Conservation (phyloP, 768 basidiomycete genomes). For the Astraeus odoratus region DNA sequence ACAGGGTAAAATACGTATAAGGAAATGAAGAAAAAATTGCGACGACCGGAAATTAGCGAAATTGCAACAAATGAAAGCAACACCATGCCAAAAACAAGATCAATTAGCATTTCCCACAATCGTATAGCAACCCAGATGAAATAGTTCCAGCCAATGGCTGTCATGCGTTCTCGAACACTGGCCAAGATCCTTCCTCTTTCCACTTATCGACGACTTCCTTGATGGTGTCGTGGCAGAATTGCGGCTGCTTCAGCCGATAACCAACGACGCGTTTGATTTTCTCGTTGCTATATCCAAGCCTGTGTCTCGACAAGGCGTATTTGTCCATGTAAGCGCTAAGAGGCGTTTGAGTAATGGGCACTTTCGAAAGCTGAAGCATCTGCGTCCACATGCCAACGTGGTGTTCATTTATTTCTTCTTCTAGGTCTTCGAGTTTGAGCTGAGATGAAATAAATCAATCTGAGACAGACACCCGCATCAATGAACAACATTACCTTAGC, state of each 20-base stretch:
- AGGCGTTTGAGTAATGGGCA: constrained; percentile 65
- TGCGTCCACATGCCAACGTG: constrained; percentile 80
- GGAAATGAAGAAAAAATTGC: neutral
- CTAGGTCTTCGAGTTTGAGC: constrained; percentile 60
- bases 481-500: constrained; percentile 45
- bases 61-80: neutral
- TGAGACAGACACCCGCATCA: constrained; percentile 1
- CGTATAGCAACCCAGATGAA: neutral
- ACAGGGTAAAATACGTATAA: too few relatives aligned
- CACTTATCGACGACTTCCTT: constrained; percentile 73
- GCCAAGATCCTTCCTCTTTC: constrained; percentile 57
- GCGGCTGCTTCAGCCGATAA: constrained; percentile 57
- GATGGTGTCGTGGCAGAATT: constrained; percentile 54
- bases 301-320: constrained; percentile 62
- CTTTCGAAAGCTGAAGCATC: constrained; percentile 66
- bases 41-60: neutral
- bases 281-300: constrained; percentile 57
- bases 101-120: neutral
- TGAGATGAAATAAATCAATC: constrained; percentile 17
- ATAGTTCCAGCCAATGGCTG: neutral
- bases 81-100: neutral
- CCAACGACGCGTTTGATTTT: constrained; percentile 73
- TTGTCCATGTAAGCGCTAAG: constrained; percentile 76
- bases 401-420: constrained; percentile 81
- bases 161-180: constrained; percentile 13